phyloP scores from a whole-genome alignment of 495 filamentous ascomycete genomes.

The Trichoderma reesei region DNA sequence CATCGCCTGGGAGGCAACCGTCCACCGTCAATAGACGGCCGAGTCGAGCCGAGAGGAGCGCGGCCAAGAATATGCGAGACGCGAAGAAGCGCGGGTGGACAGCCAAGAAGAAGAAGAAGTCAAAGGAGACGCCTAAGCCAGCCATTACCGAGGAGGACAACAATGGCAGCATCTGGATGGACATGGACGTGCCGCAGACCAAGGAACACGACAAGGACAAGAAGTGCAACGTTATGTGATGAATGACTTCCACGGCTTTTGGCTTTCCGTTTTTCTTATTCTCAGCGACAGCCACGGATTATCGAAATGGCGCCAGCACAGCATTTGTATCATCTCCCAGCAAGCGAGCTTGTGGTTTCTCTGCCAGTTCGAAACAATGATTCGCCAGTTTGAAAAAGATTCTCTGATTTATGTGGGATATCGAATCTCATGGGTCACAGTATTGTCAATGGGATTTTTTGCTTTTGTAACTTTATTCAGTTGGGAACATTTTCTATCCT shows the following conservation, averaged over 20 bases:
- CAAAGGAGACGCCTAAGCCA: constrained; percentile 15
- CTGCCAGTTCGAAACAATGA: background rate
- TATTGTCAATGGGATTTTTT: background rate
- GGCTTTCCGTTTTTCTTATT: background rate
- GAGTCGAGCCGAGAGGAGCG: constrained; percentile 43
- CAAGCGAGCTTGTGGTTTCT: background rate
- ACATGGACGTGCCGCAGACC: constrained; percentile 27
- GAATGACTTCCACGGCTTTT: background rate
- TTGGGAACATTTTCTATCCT: background rate
- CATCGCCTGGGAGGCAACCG: constrained; percentile 45
- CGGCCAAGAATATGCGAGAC: constrained; percentile 45
- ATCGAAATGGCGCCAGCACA: background rate
- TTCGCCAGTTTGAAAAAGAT: background rate
- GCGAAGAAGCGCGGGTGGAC: constrained; percentile 46
- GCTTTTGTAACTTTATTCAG: background rate
- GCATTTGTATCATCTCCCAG: background rate
- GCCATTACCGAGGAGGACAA: constrained; percentile 21
- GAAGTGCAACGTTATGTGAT: constrained; percentile 49
- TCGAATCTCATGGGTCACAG: background rate
- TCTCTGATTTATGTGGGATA: background rate
- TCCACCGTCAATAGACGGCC: constrained; percentile 30
- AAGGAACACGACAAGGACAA: constrained; percentile 23
- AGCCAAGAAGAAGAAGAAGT: constrained; percentile 28
- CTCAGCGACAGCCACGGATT: too few species aligned
- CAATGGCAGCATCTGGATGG: constrained; percentile 37